Conservation (phyloP, 2,329 filamentous ascomycete species). For the Clonostachys solani region DNA sequence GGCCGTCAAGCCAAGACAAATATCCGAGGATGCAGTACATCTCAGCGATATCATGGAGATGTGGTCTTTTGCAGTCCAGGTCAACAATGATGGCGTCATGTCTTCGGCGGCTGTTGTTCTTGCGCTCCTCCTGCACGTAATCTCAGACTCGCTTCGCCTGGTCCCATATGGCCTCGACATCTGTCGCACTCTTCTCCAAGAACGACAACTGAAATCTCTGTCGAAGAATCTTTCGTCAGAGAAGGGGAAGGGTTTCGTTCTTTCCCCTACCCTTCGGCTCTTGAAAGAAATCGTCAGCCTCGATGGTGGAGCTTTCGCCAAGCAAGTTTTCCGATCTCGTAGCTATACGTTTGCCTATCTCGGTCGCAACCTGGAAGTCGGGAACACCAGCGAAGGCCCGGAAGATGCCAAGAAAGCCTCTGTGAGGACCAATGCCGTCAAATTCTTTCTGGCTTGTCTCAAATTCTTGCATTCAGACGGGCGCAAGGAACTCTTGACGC, state of each 20-base stretch:
- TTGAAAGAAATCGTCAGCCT: constrained; percentile 82
- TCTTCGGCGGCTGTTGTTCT: constrained; percentile 78
- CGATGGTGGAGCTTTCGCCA: constrained; percentile 79
- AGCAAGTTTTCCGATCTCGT: constrained; percentile 71
- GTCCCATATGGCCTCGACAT: constrained; percentile 72
- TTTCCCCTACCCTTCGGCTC: constrained; percentile 82
- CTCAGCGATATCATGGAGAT: constrained; percentile 80
- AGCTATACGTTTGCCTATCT: constrained; percentile 77
- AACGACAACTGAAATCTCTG: constrained; percentile 75
- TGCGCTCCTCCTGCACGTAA: constrained; percentile 73
- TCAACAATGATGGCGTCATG: constrained; percentile 75
- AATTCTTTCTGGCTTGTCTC: constrained; percentile 75
- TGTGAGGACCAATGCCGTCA: constrained; percentile 76
- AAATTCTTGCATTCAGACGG: constrained; percentile 72
- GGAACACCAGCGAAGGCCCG: constrained; percentile 40
- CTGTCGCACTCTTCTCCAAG: constrained; percentile 77
- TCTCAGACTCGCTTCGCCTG: constrained; percentile 71
- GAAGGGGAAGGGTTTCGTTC: constrained; percentile 80
- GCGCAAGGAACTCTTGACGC: constrained; percentile 75
- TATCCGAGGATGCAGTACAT: constrained; percentile 49
- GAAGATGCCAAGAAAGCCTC: constrained; percentile 71
- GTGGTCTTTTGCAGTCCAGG: constrained; percentile 79
- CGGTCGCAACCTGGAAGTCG: constrained; percentile 75
- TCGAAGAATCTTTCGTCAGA: constrained; percentile 74
- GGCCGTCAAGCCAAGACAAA: constrained; percentile 41